Evolutionary conservation across 306 rosid genomes (phyloP).

Genomic region (Vicia sativa): DNA sequence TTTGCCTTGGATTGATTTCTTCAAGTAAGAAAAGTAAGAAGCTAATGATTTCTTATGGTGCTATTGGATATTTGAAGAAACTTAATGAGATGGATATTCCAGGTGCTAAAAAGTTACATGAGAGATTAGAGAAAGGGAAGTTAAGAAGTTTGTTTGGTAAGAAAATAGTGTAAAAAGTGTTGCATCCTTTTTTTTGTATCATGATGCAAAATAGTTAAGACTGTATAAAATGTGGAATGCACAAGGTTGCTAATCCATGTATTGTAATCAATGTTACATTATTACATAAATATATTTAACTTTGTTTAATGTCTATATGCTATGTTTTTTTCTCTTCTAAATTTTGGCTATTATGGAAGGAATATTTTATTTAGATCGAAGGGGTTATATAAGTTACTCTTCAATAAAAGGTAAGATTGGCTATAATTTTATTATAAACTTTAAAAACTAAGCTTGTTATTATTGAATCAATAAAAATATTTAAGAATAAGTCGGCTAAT

Average conservation of each 20-base stretch:
- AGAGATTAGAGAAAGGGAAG: conserved; percentile 78
- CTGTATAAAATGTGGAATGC: conserved; percentile 41
- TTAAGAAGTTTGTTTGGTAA: conserved; percentile 68
- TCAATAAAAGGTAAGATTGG: too few species aligned
- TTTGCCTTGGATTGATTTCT: conserved; percentile 69
- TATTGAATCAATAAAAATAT: too few species aligned
- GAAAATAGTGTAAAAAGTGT: conserved; percentile 52
- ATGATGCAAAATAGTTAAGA: conserved; percentile 43
- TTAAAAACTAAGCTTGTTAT: too few species aligned
- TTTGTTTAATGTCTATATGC: not conserved
- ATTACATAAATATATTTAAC: conserved; percentile 24
- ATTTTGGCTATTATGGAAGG: too few species aligned
- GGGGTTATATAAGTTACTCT: too few species aligned
- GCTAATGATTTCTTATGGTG: conserved; percentile 92
- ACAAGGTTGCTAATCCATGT: conserved; percentile 44
- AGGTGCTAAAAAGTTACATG: conserved; percentile 82
- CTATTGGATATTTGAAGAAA: conserved; percentile 91
- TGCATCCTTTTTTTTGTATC: conserved; percentile 27
- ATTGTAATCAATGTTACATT: conserved; percentile 28
- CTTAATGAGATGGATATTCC: conserved; percentile 90
- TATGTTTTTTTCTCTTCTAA: too few species aligned
- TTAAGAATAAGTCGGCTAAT: too few species aligned
- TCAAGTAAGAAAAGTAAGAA: conserved; percentile 81
- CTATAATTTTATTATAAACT: too few species aligned
- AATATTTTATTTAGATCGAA: too few species aligned